A percentile compares a stretch with the other conserved stretches of the same genome.
Conservation (phyloP, 305 asterid genomes). For the Rubia tinctorum region DNA sequence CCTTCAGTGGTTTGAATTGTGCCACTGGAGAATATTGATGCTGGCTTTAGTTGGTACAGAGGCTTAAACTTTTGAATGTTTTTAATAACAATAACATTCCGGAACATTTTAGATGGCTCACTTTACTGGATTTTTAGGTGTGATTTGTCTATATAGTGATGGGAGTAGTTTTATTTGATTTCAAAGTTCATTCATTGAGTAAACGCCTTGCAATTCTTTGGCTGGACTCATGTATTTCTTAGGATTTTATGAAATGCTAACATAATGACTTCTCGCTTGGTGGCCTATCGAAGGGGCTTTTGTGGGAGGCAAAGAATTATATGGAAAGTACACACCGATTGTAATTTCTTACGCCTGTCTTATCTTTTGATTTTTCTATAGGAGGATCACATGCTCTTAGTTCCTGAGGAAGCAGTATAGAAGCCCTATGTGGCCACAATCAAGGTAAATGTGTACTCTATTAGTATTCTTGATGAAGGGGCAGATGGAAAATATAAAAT, state of each 20-base stretch:
- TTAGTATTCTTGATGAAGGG: background rate
- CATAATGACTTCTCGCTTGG: background rate
- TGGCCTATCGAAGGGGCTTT: background rate
- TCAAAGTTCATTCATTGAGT: background rate
- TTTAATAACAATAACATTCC: background rate
- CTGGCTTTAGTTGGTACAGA: background rate
- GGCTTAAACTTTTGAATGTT: background rate
- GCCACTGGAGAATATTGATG: background rate
- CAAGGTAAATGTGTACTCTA: no score
- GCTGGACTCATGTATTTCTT: background rate
- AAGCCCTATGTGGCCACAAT: no score
- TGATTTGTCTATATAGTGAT: background rate
- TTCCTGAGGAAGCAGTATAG: no score
- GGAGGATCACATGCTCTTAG: conserved; percentile 78
- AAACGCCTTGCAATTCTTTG: background rate
- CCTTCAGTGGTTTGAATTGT: background rate
- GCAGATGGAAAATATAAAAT: background rate
- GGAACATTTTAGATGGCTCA: background rate
- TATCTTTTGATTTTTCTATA: conserved; percentile 21
- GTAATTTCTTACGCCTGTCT: conserved; percentile 3
- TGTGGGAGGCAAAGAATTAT: background rate
- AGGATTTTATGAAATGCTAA: background rate
- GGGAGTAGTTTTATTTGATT: background rate
- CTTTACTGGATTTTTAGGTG: background rate
- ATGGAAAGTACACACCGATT: background rate